phyloP scores from a whole-genome alignment of 345 rosid genomes.

The Linum usitatissimum region DNA sequence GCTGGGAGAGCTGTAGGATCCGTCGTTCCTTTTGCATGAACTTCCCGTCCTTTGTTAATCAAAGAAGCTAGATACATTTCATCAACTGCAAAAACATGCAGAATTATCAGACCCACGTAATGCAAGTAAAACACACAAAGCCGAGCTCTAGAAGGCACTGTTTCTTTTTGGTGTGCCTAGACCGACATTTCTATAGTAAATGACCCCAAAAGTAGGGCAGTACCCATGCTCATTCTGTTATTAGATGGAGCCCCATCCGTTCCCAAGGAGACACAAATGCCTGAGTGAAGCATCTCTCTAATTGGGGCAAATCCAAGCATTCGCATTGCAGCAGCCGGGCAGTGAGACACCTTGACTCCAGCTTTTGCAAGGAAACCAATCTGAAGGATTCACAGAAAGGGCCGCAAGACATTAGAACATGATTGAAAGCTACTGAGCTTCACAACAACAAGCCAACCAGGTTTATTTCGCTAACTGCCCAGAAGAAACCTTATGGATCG shows the following conservation, averaged over 20 bases:
- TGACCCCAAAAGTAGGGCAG: slow-evolving; percentile 5
- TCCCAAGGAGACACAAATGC: slow-evolving; percentile 54
- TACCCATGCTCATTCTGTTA: slow-evolving; percentile 75
- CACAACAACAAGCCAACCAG: not conserved
- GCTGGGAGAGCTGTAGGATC: slow-evolving; percentile 64
- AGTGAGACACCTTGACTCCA: slow-evolving; percentile 64
- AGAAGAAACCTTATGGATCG: not conserved
- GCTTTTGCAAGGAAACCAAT: slow-evolving; percentile 48
- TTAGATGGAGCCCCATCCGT: slow-evolving; percentile 83
- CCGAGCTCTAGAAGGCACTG: not conserved
- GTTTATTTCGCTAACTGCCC: not conserved
- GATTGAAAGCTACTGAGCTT: not conserved
- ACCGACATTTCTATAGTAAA: not conserved
- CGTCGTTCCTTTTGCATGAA: slow-evolving; percentile 29
- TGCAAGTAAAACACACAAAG: not conserved
- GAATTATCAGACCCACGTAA: not conserved
- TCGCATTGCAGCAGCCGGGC: slow-evolving; percentile 66
- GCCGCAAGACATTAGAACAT: not conserved
- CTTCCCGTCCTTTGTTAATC: slow-evolving; percentile 54
- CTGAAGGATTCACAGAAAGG: slow-evolving; percentile 22
- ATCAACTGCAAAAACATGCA: slow-evolving; percentile 35
- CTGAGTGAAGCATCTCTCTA: slow-evolving; percentile 56
- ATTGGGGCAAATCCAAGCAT: slow-evolving; percentile 68
- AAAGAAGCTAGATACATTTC: slow-evolving; percentile 66
- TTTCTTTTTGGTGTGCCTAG: not conserved